Evolutionary conservation across 2,329 filamentous ascomycete genomes (phyloP).

Genomic region (Seiridium unicorne): DNA sequence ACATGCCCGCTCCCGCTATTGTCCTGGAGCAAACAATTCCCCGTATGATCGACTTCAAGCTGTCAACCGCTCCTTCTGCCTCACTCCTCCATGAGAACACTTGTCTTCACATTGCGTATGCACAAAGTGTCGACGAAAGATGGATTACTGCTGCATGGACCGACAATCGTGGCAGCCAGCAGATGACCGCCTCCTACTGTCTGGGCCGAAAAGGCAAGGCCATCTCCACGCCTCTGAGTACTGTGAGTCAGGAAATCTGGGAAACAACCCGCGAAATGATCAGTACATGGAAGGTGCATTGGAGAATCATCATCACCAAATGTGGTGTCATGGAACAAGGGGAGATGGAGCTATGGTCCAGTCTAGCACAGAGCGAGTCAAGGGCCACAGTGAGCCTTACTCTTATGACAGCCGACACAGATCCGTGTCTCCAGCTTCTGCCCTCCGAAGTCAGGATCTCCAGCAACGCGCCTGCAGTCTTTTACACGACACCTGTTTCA

Average conservation of each 20-base stretch:
- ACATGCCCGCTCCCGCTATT: constrained; percentile 67
- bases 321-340: constrained; percentile 65
- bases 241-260: constrained; percentile 76
- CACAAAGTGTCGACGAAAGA: constrained; percentile 69
- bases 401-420: constrained; percentile 63
- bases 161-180: constrained; percentile 71
- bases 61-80: constrained; percentile 64
- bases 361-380: constrained; percentile 50
- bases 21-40: constrained; percentile 70
- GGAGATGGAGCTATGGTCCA: constrained; percentile 61
- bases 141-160: constrained; percentile 84
- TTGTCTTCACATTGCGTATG: constrained; percentile 78
- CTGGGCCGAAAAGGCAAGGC: constrained; percentile 58
- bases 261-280: constrained; percentile 73
- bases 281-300: constrained; percentile 67
- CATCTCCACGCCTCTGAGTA: constrained; percentile 51
- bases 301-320: constrained; percentile 75
- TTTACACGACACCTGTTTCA: constrained; percentile 64
- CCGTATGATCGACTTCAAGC: constrained; percentile 72
- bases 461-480: constrained; percentile 38
- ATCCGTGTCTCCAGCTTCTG: constrained; percentile 61
- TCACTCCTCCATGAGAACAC: constrained; percentile 77
- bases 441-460: constrained; percentile 53
- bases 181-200: constrained; percentile 73
- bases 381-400: constrained; percentile 53